Evolutionary conservation across 371 early-diverging fungal genomes (phyloP).

Genomic region (Paramicrosporidium saccamoebae): DNA sequence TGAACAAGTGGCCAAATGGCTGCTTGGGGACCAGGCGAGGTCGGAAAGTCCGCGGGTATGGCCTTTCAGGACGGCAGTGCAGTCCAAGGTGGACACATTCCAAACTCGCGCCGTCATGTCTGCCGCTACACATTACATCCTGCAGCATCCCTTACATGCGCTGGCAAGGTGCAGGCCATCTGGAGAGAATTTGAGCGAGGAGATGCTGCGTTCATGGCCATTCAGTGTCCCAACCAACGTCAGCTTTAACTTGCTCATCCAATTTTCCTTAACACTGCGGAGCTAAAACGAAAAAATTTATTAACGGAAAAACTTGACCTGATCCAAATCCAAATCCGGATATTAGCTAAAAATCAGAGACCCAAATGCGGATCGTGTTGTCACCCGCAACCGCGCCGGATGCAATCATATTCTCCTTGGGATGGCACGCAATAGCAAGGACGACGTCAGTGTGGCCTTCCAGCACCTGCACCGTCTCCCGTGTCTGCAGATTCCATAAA

Average conservation of each 20-base stretch:
- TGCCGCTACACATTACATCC: conserved; percentile 15
- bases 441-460: conserved; percentile 76
- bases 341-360: conserved; percentile 6
- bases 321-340: no score
- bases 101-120: conserved; percentile 77
- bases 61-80: conserved; percentile 49
- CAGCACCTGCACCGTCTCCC: conserved; percentile 63
- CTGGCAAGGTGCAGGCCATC: conserved; percentile 85
- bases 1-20: no score
- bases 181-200: conserved; percentile 83
- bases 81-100: conserved; percentile 53
- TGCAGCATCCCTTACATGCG: no score
- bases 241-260: no score
- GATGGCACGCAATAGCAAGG: conserved; percentile 73
- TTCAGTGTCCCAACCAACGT: no score
- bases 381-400: conserved; percentile 71
- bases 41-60: conserved; percentile 84
- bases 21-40: conserved; percentile 73
- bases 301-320: no score
- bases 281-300: no score
- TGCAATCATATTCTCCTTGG: conserved; percentile 68
- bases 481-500: conserved; percentile 81
- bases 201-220: conserved; percentile 82
- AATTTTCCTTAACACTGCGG: no score
- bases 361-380: conserved; percentile 60